phyloP scores from a whole-genome alignment of 2,329 filamentous ascomycete genomes.

The Bipolaris cookei region DNA sequence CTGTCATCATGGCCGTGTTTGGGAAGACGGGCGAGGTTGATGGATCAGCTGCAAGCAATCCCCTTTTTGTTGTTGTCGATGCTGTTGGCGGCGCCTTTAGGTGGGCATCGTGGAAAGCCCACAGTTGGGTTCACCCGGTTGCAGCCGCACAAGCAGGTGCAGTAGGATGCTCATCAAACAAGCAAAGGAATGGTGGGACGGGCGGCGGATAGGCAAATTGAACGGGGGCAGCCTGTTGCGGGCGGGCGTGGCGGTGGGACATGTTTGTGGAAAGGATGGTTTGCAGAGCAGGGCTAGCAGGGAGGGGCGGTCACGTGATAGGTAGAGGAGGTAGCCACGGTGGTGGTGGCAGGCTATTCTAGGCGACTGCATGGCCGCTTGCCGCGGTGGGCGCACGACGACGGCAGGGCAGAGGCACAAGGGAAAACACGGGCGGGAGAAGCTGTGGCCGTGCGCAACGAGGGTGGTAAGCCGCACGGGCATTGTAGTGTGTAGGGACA shows the following conservation, averaged over 20 bases:
- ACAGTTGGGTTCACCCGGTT: conserved; percentile 14
- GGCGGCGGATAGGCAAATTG: not conserved
- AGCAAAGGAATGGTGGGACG: conserved; percentile 2
- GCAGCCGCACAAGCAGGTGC: conserved; percentile 1
- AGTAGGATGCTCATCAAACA: conserved; percentile 2
- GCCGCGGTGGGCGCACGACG: conserved; percentile 10
- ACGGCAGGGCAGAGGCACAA: conserved; percentile 1
- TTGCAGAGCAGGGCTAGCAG: not conserved
- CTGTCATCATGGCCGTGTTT: not conserved
- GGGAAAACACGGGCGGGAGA: not conserved
- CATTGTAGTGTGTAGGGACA: not conserved
- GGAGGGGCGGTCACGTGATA: not conserved
- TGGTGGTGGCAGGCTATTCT: not conserved
- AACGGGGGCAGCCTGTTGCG: not conserved
- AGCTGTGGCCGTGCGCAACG: not conserved
- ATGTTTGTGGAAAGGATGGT: conserved; percentile 3
- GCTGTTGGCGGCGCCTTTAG: too few species aligned
- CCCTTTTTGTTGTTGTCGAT: not conserved
- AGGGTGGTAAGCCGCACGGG: not conserved
- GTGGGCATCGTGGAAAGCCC: conserved; percentile 10
- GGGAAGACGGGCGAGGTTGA: not conserved
- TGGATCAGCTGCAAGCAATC: not conserved
- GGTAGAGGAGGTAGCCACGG: not conserved
- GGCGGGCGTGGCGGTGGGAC: not conserved
- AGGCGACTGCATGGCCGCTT: conserved; percentile 6